Conservation (phyloP, 2,329 filamentous ascomycete genomes). For the Apiospora phragmitis region DNA sequence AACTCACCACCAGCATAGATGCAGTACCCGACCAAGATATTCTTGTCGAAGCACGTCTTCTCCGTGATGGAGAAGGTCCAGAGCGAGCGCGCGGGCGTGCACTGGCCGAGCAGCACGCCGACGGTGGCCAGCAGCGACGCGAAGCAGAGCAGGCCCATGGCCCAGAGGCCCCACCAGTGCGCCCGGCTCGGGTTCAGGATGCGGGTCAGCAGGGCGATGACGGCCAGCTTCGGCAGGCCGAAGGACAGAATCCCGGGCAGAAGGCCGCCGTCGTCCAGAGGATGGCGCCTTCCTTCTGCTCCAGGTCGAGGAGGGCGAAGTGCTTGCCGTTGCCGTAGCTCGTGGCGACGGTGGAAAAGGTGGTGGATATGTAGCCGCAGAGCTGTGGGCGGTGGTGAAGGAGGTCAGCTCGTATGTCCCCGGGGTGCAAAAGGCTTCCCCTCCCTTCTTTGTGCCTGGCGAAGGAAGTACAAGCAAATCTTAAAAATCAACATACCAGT, state of each 20-base stretch:
- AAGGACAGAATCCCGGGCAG: slow-evolving; percentile 28
- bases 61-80: not conserved
- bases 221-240: slow-evolving; percentile 30
- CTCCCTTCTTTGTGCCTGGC: no score
- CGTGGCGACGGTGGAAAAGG: slow-evolving; percentile 9
- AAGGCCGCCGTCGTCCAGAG: slow-evolving; percentile 29
- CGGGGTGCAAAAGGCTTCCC: no score
- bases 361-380: slow-evolving; percentile 15
- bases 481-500: slow-evolving; percentile 15
- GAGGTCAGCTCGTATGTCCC: not conserved
- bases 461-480: not conserved
- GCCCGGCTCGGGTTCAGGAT: slow-evolving; percentile 25
- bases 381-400: not conserved
- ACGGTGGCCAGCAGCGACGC: not conserved
- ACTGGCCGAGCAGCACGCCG: not conserved
- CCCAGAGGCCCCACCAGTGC: slow-evolving; percentile 24
- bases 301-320: slow-evolving; percentile 20
- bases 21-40: not conserved
- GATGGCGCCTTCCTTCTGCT: slow-evolving; percentile 21
- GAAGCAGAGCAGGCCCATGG: not conserved
- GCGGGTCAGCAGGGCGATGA: slow-evolving; percentile 25
- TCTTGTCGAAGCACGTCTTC: slow-evolving; percentile 6
- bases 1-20: not conserved
- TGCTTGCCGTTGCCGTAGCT: slow-evolving; percentile 34
- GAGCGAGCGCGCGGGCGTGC: not conserved